Evolutionary conservation across 768 basidiomycete species (phyloP).

Genomic region (Pulveroboletus sp.): DNA sequence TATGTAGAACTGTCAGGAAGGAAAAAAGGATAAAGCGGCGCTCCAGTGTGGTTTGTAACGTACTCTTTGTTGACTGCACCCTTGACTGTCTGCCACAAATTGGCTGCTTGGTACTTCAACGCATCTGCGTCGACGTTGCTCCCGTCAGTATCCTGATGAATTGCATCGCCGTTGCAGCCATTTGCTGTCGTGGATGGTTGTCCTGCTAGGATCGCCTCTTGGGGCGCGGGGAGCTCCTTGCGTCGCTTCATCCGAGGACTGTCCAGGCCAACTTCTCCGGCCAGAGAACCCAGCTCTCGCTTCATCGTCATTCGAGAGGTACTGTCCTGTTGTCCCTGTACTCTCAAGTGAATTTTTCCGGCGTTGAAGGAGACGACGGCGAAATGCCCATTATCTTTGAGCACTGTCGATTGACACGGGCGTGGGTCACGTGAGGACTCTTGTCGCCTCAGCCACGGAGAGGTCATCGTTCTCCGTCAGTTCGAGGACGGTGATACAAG

Average conservation of each 20-base stretch:
- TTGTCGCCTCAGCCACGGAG: neutral
- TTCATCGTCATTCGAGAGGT: conserved; percentile 40
- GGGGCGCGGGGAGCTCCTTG: conserved; percentile 37
- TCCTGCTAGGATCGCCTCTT: conserved; percentile 37
- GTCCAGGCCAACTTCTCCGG: conserved; percentile 38
- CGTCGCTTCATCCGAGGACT: conserved; percentile 49
- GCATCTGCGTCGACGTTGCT: conserved; percentile 22
- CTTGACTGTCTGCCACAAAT: conserved; percentile 73
- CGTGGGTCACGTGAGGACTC: conserved; percentile 27
- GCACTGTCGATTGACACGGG: conserved; percentile 15
- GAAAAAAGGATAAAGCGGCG: conserved; percentile 39
- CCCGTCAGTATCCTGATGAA: conserved; percentile 18
- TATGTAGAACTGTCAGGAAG: conserved; percentile 36
- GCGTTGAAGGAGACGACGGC: conserved; percentile 25
- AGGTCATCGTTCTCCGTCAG: too few species aligned
- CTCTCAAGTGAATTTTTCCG: conserved; percentile 26
- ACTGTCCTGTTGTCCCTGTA: conserved; percentile 9
- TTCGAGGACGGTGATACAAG: neutral
- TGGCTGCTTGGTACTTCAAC: conserved; percentile 63
- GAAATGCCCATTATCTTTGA: conserved; percentile 32
- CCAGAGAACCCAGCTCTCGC: conserved; percentile 43
- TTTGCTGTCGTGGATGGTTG: conserved; percentile 30
- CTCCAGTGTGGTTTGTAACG: conserved; percentile 47
- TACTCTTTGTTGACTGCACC: conserved; percentile 86
- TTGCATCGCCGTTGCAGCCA: conserved; percentile 21